These are phyloP conservation scores for Solanum piurae DNA, from an alignment of 257 asterid species.

Conservation along the genomic window DNA sequence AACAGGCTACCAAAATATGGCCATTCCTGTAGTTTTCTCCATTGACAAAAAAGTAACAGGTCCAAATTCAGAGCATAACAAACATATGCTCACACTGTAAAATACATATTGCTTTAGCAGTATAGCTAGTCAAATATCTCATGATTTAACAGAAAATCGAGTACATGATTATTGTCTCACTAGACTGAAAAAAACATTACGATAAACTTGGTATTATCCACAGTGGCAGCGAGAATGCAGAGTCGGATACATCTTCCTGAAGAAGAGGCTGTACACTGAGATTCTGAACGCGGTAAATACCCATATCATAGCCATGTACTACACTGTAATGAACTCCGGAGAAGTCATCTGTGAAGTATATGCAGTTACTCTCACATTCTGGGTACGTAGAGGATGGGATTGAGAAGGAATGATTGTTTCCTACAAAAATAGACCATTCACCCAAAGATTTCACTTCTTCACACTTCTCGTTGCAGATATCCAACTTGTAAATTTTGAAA, in stretches of 20 bases:
- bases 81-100: neutral
- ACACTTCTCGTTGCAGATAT: slow-evolving; percentile 3
- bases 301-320: slow-evolving; percentile 10
- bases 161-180: neutral
- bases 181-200: neutral
- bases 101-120: neutral
- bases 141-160: neutral
- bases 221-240: slow-evolving; percentile 5
- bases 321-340: slow-evolving; percentile 1
- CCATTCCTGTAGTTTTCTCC: neutral
- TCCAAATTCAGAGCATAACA: neutral
- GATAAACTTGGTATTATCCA: slow-evolving; percentile 17
- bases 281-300: slow-evolving; percentile 5
- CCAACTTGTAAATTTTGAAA: slow-evolving; percentile 3
- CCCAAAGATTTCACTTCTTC: slow-evolving; percentile 12
- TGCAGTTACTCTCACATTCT: slow-evolving; percentile 14
- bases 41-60: neutral
- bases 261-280: slow-evolving; percentile 2
- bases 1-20: neutral
- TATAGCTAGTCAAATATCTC: neutral
- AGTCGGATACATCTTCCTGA: neutral
- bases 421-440: slow-evolving; percentile 14
- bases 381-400: slow-evolving; percentile 5
- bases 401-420: slow-evolving; percentile 13
- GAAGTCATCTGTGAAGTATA: slow-evolving; percentile 22